Base-by-base conservation (phyloP, 2,329 filamentous ascomycete genomes). In the Teratosphaeria destructans region DNA sequence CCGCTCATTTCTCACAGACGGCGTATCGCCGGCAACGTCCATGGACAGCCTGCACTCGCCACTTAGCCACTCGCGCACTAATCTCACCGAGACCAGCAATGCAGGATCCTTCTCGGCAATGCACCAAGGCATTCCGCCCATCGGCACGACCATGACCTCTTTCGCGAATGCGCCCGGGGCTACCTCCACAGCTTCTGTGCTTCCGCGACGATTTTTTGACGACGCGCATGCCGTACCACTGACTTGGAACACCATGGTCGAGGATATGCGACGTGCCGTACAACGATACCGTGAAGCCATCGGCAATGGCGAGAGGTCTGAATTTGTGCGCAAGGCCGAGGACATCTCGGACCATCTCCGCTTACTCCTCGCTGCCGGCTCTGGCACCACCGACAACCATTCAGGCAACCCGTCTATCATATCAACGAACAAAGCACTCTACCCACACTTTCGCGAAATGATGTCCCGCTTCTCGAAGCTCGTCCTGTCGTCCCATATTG, bases 391-490 rank as follows among this genome's bases (percentile, higher is more conserved):
- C 0, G 94, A 99, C 75, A 99, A 99, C 71, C 94, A 99, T 73
- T 97, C 94, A 23, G 94, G 94, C 52, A 95, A 97, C 67, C 94
- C 94, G 4, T 97, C 94, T n/a, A 96, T 99, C 69, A 99, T 99
- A 61, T 96, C 92, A 6, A 95, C 90, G 5, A 99, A 99, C 79
- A 97, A 97, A 74, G 89, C 91, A 0, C 79, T 99, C 16, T 97
- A 97, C 71, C 94, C 94, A 27, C 92, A 97, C 74, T 99, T 99
- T 76, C 83, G 94, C 58, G 94, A 97, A 72, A 97, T 97, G 86
- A 99, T 99, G 94, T 97, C 94, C 53, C 92, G 95, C 68, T 99
- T 99, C 73, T 97, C 94, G n/a, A 99, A 99, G 74, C 81, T 99
- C 10, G 94, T 99, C 53, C 86, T 99, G 55, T 99, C 94, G 2